Percentiles rank a stretch among this genome's conserved stretches.
phyloP scores from a whole-genome alignment of 768 basidiomycete species.

The Aureoboletus auriporus region DNA sequence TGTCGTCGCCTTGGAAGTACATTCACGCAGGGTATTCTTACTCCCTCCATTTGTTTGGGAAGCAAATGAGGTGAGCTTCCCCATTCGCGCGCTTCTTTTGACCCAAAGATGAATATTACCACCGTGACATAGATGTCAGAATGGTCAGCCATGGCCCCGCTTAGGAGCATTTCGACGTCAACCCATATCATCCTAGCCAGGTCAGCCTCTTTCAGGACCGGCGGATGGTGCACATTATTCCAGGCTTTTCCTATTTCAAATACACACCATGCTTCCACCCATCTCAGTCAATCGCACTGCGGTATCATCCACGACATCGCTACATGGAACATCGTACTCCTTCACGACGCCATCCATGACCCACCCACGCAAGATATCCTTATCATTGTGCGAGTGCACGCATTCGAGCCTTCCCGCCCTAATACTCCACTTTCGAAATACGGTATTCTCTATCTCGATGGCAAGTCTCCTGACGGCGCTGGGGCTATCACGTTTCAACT shows the following conservation, averaged over 20 bases:
- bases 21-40: conserved; percentile 1
- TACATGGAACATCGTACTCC: not conserved
- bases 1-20: conserved; percentile 12
- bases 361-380: conserved; percentile 5
- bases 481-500: conserved; percentile 8
- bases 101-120: no score
- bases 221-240: conserved; percentile 4
- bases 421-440: not conserved
- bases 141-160: not conserved
- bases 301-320: conserved; percentile 5
- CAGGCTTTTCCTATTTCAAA: conserved; percentile 7
- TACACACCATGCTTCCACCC: not conserved
- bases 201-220: conserved; percentile 2
- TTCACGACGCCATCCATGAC: conserved; percentile 9
- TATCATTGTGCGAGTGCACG: conserved; percentile 1
- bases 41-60: conserved; percentile 1
- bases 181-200: conserved; percentile 14
- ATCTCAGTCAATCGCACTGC: conserved; percentile 8
- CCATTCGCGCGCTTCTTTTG: not conserved
- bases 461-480: not conserved
- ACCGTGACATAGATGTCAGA: not conserved
- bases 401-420: no score
- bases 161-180: conserved; percentile 13
- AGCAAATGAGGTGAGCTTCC: conserved; percentile 1
- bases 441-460: conserved; percentile 7